A percentile compares a stretch with the other conserved stretches of the same genome.
phyloP scores from a whole-genome alignment of 2,329 filamentous ascomycete genomes.

The Xylariaceae sp. region DNA sequence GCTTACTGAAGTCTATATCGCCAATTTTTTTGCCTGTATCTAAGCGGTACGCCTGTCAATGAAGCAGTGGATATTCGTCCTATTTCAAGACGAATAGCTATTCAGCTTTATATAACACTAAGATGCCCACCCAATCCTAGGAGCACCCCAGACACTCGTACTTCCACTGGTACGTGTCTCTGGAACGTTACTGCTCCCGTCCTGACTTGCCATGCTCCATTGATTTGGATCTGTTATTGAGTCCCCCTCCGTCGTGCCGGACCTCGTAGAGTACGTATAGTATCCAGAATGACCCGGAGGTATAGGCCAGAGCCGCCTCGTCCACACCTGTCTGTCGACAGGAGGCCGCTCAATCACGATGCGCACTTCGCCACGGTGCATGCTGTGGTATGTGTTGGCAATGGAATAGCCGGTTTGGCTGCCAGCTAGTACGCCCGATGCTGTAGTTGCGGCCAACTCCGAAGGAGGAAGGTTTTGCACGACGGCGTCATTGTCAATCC shows the following conservation, averaged over 20 bases:
- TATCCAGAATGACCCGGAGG: constrained; percentile 29
- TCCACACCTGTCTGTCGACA: constrained; percentile 15
- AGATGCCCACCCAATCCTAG: constrained; percentile 21
- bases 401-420: too few species aligned
- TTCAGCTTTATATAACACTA: neutral
- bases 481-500: neutral
- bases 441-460: neutral
- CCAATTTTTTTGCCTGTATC: too few species aligned
- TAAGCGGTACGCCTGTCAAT: too few species aligned
- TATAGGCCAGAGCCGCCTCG: constrained; percentile 29
- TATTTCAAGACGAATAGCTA: neutral
- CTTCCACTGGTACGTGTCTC: constrained; percentile 8
- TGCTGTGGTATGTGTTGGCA: constrained; percentile 23
- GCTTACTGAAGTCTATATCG: too few species aligned
- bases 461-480: neutral
- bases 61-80: too few species aligned
- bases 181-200: constrained; percentile 7
- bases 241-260: constrained; percentile 18
- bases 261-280: constrained; percentile 27
- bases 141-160: constrained; percentile 27
- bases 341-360: constrained; percentile 18
- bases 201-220: constrained; percentile 15
- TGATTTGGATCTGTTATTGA: constrained; percentile 14
- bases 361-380: constrained; percentile 25
- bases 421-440: neutral